Base-by-base conservation (phyloP, 805 yeast genomes). In the Wickerhamomyces chambardii region DNA sequence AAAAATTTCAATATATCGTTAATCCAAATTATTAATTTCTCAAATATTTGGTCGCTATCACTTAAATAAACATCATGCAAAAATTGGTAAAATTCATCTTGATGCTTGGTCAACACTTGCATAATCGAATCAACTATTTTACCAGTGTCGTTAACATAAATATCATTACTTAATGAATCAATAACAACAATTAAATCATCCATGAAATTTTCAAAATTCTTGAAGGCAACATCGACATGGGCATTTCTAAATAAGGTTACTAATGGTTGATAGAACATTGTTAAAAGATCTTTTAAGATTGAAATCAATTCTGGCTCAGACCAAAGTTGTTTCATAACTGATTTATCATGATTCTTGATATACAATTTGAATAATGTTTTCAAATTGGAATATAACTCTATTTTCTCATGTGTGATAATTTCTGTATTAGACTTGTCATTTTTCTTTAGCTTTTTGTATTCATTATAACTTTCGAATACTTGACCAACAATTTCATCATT, bases 301-400 rank as follows among this genome's bases (percentile, higher is more conserved):
- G 68, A 68, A n/a, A 87, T 78, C 31, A 94, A 61, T 44, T 83
- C 84, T 0, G 90, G 86, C 46, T 89, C 95, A 31, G 75, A 76
- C 95, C 95, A 85, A 30, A 89, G 53, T 49, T 79, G 78, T 47
- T 77, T 78, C 64, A 89, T 58, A 30, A 81, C 60, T 37, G 76
- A 74, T 52, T 85, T 87, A 51, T 90, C 98, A 27, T 75, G 72
- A 38, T 74, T 78, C 26, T 92, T 70, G 2, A 84, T 62, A 42
- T 70, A 70, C 15, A 82, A 57, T 40, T 72, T 78, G 57, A 82
- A 73, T 36, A 81, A 66, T 36, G 79, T 78, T 39, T 73, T 75
- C 12, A 83, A 51, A 41, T 68, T 66, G 7, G 75, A 59, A 46
- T 70, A 82, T 29, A 70, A 48, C 16, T 46, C 44, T 10, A 43